phyloP scores from a whole-genome alignment of 352 stramenopile genomes.

The Phytophthora podocarpi region DNA sequence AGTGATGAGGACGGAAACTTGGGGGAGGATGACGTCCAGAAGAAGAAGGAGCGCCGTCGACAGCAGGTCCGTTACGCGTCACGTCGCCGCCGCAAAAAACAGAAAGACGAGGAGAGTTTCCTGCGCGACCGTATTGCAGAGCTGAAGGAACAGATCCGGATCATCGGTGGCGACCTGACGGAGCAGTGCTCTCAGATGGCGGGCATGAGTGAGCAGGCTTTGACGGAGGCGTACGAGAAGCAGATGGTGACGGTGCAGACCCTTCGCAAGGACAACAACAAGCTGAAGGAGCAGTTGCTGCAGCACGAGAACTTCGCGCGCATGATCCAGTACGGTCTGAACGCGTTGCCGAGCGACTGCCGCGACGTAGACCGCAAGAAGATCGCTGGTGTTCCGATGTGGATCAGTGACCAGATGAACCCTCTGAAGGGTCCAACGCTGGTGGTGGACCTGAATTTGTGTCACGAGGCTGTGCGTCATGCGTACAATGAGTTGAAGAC shows the following conservation, averaged over 20 bases:
- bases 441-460: conserved; percentile 79
- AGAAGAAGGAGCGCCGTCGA: conserved; percentile 83
- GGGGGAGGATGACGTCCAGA: conserved; percentile 60
- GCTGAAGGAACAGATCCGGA: conserved; percentile 85
- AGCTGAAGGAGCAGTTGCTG: conserved; percentile 80
- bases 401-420: conserved; percentile 85
- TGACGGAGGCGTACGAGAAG: conserved; percentile 84
- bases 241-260: conserved; percentile 83
- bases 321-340: conserved; percentile 86
- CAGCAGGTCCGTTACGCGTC: conserved; percentile 84
- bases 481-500: conserved; percentile 82
- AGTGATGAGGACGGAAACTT: conserved; percentile 59
- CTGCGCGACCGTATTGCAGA: conserved; percentile 81
- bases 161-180: conserved; percentile 77
- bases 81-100: conserved; percentile 80
- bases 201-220: conserved; percentile 78
- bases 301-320: conserved; percentile 87
- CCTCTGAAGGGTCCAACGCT: conserved; percentile 74
- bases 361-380: conserved; percentile 82
- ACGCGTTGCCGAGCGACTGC: conserved; percentile 76
- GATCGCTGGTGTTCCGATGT: conserved; percentile 71
- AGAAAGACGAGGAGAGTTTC: conserved; percentile 86
- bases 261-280: conserved; percentile 84
- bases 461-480: conserved; percentile 77
- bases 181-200: conserved; percentile 84